Percentiles rank a stretch among this genome's conserved stretches.
Conservation (phyloP, 2,329 filamentous ascomycete genomes). For the Paracoccidioides lutzii region DNA sequence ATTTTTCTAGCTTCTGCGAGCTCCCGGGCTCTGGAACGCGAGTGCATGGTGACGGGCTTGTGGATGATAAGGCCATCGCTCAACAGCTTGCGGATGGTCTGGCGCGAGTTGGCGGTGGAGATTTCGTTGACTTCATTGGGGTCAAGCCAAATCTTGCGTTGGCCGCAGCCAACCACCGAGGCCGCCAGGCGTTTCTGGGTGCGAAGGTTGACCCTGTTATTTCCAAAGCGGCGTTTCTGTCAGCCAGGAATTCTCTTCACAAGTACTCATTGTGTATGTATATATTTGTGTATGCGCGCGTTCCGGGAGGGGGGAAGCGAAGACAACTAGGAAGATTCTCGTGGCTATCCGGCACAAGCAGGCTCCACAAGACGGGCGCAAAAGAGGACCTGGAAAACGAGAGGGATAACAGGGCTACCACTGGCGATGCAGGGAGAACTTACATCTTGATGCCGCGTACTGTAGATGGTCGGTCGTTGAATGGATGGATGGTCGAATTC, state of each 20-base stretch:
- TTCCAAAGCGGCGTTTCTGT: conserved; percentile 12
- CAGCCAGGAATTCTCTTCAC: conserved; percentile 12
- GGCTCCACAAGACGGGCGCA: background rate
- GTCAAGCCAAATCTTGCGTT: conserved; percentile 99
- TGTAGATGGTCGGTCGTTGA: conserved; percentile 12
- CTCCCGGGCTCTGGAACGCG: conserved; percentile 87
- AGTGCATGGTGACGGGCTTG: conserved; percentile 99
- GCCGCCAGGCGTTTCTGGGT: conserved; percentile 99
- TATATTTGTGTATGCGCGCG: conserved; percentile 15
- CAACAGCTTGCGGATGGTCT: conserved; percentile 99
- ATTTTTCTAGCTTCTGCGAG: conserved; percentile 88
- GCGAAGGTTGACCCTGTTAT: conserved; percentile 88
- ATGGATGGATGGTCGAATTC: conserved; percentile 12
- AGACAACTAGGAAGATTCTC: background rate
- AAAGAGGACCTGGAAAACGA: background rate
- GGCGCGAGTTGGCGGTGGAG: conserved; percentile 99
- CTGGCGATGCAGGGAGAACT: conserved; percentile 6
- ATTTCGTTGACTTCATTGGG: conserved; percentile 99
- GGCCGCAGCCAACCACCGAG: conserved; percentile 94
- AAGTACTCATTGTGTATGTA: conserved; percentile 25
- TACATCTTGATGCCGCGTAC: conserved; percentile 15
- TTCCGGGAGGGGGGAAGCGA: background rate
- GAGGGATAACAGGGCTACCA: background rate
- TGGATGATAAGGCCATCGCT: conserved; percentile 99
- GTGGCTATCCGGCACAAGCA: background rate